A percentile compares a stretch with the other conserved stretches of the same genome.
phyloP scores from a whole-genome alignment of 805 yeast genomes.

The Candida maesae region DNA sequence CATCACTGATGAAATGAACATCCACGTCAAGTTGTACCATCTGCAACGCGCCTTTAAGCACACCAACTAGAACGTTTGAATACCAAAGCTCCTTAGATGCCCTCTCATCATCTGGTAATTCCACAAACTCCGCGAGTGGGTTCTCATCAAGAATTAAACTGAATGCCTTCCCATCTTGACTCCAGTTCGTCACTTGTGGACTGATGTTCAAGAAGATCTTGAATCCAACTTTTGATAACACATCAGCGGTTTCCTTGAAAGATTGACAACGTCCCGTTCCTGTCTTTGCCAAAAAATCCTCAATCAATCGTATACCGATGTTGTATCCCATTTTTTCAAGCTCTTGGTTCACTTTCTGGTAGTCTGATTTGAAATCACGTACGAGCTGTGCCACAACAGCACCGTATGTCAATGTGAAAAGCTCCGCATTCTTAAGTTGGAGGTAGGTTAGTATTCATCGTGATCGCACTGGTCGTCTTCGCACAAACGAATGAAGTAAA shows the following conservation, averaged over 20 bases:
- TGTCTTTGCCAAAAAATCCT: constrained; percentile 86
- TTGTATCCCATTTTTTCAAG: constrained; percentile 92
- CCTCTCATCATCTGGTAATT: constrained; percentile 76
- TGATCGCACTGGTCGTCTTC: no score
- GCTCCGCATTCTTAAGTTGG: constrained; percentile 65
- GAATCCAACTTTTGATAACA: constrained; percentile 82
- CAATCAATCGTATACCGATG: constrained; percentile 86
- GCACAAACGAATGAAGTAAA: no score
- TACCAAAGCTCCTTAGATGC: constrained; percentile 82
- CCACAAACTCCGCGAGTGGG: constrained; percentile 93
- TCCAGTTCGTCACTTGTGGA: constrained; percentile 75
- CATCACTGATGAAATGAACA: constrained; percentile 73
- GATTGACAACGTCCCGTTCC: constrained; percentile 78
- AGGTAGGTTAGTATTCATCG: constrained; percentile 2
- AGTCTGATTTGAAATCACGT: constrained; percentile 74
- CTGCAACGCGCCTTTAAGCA: constrained; percentile 84
- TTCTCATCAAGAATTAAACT: constrained; percentile 74
- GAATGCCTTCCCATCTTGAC: constrained; percentile 70
- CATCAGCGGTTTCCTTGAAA: constrained; percentile 84
- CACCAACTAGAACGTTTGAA: constrained; percentile 86
- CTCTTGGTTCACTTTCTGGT: constrained; percentile 74
- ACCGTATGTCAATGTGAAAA: constrained; percentile 93
- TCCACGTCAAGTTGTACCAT: constrained; percentile 96
- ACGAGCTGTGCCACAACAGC: constrained; percentile 89
- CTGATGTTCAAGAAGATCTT: constrained; percentile 80